Conservation (phyloP, 2,329 filamentous ascomycete genomes). For the Neurospora crassa region DNA sequence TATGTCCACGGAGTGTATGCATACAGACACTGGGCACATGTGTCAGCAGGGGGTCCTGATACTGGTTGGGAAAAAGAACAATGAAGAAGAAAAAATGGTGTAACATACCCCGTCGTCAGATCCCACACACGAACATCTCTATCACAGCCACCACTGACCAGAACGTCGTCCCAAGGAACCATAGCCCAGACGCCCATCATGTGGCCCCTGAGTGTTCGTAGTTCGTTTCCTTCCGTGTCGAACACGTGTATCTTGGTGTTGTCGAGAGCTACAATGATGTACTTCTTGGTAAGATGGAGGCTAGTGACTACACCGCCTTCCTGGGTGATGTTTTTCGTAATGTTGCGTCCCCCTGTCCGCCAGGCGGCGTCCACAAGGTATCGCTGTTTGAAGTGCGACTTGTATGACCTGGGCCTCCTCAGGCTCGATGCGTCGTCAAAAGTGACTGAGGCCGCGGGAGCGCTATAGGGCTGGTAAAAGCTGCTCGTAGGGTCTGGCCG, state of each 20-base stretch:
- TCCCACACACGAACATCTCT: constrained; percentile 96
- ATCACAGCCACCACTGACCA: constrained; percentile 95
- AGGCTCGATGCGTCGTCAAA: constrained; percentile 40
- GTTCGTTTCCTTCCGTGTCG: constrained; percentile 77
- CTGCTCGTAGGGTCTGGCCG: constrained; percentile 19
- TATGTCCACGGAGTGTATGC: constrained; percentile 85
- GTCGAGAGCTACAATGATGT: constrained; percentile 94
- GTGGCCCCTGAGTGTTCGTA: constrained; percentile 86
- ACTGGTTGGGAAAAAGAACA: background rate
- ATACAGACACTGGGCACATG: constrained; percentile 50
- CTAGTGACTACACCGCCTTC: constrained; percentile 97
- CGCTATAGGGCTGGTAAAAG: constrained; percentile 25
- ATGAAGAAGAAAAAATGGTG: background rate
- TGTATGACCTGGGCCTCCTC: constrained; percentile 71
- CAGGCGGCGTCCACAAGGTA: constrained; percentile 97
- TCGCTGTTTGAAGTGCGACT: constrained; percentile 94
- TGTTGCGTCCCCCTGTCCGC: constrained; percentile 81
- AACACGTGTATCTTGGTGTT: constrained; percentile 99
- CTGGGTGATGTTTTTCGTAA: constrained; percentile 81
- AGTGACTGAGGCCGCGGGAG: constrained; percentile 35
- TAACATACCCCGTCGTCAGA: constrained; percentile 72
- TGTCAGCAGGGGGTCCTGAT: constrained; percentile 21
- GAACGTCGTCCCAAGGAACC: constrained; percentile 92
- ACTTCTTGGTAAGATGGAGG: constrained; percentile 85
- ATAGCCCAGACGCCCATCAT: constrained; percentile 99